A percentile compares a stretch with the other conserved stretches of the same genome.
Evolutionary conservation across 2,329 filamentous ascomycete genomes (phyloP).

Genomic region (Beauveria asiatica): DNA sequence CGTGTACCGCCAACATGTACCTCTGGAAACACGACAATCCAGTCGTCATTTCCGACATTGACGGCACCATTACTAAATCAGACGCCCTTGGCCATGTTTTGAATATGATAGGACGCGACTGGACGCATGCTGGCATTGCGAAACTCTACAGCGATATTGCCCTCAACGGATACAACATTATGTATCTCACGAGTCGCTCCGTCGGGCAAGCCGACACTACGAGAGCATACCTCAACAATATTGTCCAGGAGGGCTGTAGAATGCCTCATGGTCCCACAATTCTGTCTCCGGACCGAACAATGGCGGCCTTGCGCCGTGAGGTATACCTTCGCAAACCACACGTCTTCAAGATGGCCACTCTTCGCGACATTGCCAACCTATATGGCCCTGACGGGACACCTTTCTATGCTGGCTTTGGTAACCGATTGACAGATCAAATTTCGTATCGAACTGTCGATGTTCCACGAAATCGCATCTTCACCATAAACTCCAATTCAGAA

Average conservation of each 20-base stretch:
- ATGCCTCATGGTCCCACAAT: conserved; percentile 90
- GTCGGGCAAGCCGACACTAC: conserved; percentile 92
- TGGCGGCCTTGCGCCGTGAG: conserved; percentile 84
- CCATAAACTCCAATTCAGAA: conserved; percentile 96
- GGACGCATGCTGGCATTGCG: conserved; percentile 93
- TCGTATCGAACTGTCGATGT: conserved; percentile 96
- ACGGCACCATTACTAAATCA: conserved; percentile 97
- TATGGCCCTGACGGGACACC: conserved; percentile 71
- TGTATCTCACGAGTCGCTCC: conserved; percentile 91
- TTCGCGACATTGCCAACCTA: conserved; percentile 85
- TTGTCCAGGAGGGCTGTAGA: conserved; percentile 77
- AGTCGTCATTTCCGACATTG: conserved; percentile 96
- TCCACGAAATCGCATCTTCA: conserved; percentile 88
- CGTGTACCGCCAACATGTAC: conserved; percentile 87
- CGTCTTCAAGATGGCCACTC: conserved; percentile 98
- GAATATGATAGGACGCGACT: conserved; percentile 94
- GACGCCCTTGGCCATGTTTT: conserved; percentile 89
- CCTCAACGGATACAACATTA: conserved; percentile 95
- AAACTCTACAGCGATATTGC: conserved; percentile 96
- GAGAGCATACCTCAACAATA: conserved; percentile 78
- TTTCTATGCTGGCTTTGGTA: conserved; percentile 96
- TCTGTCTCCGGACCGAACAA: conserved; percentile 87
- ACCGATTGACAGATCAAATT: conserved; percentile 89
- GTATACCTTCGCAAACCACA: conserved; percentile 94
- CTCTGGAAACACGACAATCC: conserved; percentile 87